Percentiles rank a stretch among this genome's conserved stretches.
Conservation (phyloP, 768 basidiomycete species). For the Serendipita sp. region DNA sequence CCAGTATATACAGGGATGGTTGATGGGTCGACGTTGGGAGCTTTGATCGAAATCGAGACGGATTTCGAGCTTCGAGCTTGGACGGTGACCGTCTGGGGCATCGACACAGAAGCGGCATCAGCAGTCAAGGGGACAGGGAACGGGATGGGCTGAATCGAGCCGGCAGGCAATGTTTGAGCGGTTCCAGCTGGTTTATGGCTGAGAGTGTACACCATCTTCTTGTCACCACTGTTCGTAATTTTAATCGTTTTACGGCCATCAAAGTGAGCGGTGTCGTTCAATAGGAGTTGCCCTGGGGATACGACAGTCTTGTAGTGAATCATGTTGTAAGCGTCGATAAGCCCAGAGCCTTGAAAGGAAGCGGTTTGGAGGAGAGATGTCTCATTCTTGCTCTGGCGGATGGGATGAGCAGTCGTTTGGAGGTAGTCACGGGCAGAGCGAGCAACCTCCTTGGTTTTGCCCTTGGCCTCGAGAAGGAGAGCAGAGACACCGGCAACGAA, state of each 20-base stretch:
- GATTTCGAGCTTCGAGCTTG: slow-evolving; percentile 14
- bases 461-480: slow-evolving; percentile 12
- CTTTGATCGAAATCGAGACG: slow-evolving; percentile 15
- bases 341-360: slow-evolving; percentile 13
- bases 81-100: slow-evolving; percentile 13
- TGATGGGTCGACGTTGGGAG: slow-evolving; percentile 13
- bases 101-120: slow-evolving; percentile 9
- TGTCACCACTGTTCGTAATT: slow-evolving; percentile 6
- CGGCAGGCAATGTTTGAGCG: slow-evolving; percentile 14
- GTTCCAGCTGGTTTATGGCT: slow-evolving; percentile 19
- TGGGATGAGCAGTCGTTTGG: slow-evolving; percentile 11
- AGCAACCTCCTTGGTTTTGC: slow-evolving; percentile 4
- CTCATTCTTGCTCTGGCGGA: slow-evolving; percentile 7
- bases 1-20: slow-evolving; percentile 22
- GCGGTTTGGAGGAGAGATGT: slow-evolving; percentile 9
- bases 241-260: slow-evolving; percentile 5
- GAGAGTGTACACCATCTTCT: slow-evolving; percentile 13
- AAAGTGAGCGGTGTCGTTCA: slow-evolving; percentile 26
- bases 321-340: slow-evolving; percentile 22
- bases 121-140: slow-evolving; percentile 8
- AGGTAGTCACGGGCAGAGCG: slow-evolving; percentile 7
- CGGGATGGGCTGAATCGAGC: slow-evolving; percentile 3
- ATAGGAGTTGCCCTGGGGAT: slow-evolving; percentile 19
- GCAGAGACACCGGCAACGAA: slow-evolving; percentile 12
- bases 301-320: slow-evolving; percentile 18